Percentiles rank a stretch among this genome's conserved stretches.
Evolutionary conservation across 2,329 filamentous ascomycete species (phyloP).

Genomic region (Cladorrhinum sp.): DNA sequence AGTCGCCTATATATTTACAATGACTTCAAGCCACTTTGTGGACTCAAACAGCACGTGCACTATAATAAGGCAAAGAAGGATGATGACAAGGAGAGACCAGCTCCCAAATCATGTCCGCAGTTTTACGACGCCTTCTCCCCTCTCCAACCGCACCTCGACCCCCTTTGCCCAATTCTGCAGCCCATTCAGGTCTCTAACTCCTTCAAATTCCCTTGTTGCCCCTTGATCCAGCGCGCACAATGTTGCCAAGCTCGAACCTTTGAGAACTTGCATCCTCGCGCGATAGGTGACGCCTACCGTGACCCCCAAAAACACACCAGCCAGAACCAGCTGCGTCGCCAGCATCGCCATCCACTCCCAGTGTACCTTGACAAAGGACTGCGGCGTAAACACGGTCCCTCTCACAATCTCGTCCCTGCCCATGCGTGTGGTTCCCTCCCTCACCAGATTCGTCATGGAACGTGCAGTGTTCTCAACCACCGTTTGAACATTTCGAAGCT

Average conservation of each 20-base stretch:
- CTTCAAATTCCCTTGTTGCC: conserved; percentile 13
- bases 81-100: too few species aligned
- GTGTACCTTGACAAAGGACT: conserved; percentile 20
- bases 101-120: too few species aligned
- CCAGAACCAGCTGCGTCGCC: conserved; percentile 15
- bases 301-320: conserved; percentile 16
- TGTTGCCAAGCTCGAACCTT: conserved; percentile 22
- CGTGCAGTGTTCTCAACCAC: conserved; percentile 18
- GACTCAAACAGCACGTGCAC: too few species aligned
- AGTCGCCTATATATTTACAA: too few species aligned
- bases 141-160: conserved; percentile 15
- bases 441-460: conserved; percentile 20
- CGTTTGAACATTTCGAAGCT: conserved; percentile 15
- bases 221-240: conserved; percentile 18
- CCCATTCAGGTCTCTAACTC: conserved; percentile 8
- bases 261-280: conserved; percentile 21
- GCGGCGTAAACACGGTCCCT: conserved; percentile 20
- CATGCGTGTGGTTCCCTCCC: conserved; percentile 2
- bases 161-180: conserved; percentile 13
- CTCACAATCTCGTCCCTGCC: conserved; percentile 3
- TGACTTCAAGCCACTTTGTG: too few species aligned
- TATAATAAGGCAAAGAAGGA: too few species aligned
- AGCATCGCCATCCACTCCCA: conserved; percentile 24
- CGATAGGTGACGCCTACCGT: conserved; percentile 11
- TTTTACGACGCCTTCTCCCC: too few species aligned